Evolutionary conservation across 2,329 filamentous ascomycete genomes (phyloP), one percentile per base, ranked within the genome.

Genomic region (Talaromyces islandicus): DNA sequence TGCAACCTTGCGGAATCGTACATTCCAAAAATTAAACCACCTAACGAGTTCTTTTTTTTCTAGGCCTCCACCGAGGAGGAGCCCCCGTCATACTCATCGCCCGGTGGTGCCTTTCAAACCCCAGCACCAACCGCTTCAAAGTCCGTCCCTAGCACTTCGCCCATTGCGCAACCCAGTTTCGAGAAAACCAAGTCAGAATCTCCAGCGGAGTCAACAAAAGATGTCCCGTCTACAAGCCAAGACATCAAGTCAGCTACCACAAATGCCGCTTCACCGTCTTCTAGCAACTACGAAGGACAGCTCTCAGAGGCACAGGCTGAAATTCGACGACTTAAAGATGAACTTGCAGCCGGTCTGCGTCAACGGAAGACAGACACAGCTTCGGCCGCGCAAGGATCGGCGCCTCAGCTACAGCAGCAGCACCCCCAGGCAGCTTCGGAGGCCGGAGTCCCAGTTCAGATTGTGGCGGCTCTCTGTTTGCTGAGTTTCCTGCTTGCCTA

Each of bases 401-500:
- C 70, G 52, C 79, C 73, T 64, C 80, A 77, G 75, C 78, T 78
- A 63, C 81, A 81, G 65, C 85, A 84, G 69, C 81, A 81, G 67
- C 80, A 79, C 63, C 75, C 84, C 74, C 73, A 87, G 77, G 66
- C 78, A 21, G 38, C 60, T 48, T 74, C 79, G 21, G 86, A 92
- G 67, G 58, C 70, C 21, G 93, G 94, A 24, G 93, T 99, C 3
- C 88, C 94, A 0, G 85, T 99, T 55, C 88, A 93, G 74, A 85
- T 93, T 64, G 90, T 90, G 51, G 93, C 94, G 24, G 80, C 86
- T 24, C 80, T 99, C 50, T 97, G 92, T 73, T 80, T 99, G 69
- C 69, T 96, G 64, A 92, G 91, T 80, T 99, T 99, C 80, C 77
- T 99, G 71, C 84, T 97, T 68, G 94, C 92, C 59, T 99, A 97